These are phyloP conservation scores for Debaryomycetaceae sp. DNA, from an alignment of 1,139 yeast genomes.

Conservation along the genomic window DNA sequence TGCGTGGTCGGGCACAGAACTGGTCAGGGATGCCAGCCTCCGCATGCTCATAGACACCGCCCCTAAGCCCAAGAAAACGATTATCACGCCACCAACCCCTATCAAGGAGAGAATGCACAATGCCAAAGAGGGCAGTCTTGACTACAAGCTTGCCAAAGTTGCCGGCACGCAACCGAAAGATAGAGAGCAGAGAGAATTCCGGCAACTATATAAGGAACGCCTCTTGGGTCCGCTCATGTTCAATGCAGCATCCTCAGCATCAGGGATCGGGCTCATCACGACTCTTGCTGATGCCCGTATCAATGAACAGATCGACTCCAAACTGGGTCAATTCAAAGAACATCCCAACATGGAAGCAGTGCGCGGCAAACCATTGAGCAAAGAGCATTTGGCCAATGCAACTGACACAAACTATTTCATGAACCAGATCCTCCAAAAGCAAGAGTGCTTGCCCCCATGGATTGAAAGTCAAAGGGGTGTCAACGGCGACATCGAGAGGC, in stretches of 20 bases:
- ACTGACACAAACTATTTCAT: conserved; percentile 40
- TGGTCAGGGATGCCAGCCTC: conserved; percentile 43
- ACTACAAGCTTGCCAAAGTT: conserved; percentile 50
- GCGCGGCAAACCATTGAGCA: conserved; percentile 58
- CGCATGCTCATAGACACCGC: conserved; percentile 62
- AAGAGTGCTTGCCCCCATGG: conserved; percentile 86
- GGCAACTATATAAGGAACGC: conserved; percentile 59
- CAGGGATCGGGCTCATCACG: conserved; percentile 44
- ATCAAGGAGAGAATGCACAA: conserved; percentile 32
- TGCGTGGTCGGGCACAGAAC: conserved; percentile 74
- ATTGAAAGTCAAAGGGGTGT: conserved; percentile 71
- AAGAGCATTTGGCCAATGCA: conserved; percentile 57
- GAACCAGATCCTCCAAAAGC: conserved; percentile 59
- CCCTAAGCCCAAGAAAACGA: conserved; percentile 37
- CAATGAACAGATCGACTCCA: conserved; percentile 61
- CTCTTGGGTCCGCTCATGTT: conserved; percentile 58
- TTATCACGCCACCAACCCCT: conserved; percentile 23
- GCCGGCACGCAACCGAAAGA: conserved; percentile 2
- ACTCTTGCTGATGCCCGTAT: conserved; percentile 72
- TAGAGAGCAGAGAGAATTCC: conserved; percentile 48
- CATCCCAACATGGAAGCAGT: conserved; percentile 42
- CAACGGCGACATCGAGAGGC: conserved; percentile 37
- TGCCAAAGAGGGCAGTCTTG: conserved; percentile 66
- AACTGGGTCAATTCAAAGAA: conserved; percentile 56
- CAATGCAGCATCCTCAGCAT: conserved; percentile 30